Evolutionary conservation across 345 rosid genomes (phyloP), one percentile per base, ranked within the genome.

Genomic region (Lepidium didymum): DNA sequence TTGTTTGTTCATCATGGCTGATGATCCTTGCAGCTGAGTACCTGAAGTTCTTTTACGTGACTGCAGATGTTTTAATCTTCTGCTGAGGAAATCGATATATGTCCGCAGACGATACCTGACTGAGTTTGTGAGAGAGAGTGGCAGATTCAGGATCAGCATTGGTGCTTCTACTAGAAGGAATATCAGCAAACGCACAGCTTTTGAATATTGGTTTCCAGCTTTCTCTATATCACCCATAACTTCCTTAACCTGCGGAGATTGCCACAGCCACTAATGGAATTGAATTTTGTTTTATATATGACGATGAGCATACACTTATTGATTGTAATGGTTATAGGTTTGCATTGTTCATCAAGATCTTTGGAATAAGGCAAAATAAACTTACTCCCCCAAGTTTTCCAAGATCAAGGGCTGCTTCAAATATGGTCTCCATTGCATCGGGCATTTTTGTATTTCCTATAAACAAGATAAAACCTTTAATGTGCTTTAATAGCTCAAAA

Each of bases 101-200:
- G 57, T 80, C 13, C 81, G 77, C 11, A 94, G 95, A 59, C 96
- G 82, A 52, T 76, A 78, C 53, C 88, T 82, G 58, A 85, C 91
- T 7, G 91, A 85, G 81, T 86, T 89, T 69, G 99, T 91, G 62
- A 94, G 93, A 18, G 93, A 91, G 68, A 94, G 80, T 1, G 96
- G 92, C 13, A 97, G 99, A 67, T 87, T 94, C 36, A 94, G 81
- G 66, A 84, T 81, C 58, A 91, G 91, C 8, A 89, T 85, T 6
- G 96, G 95, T 41, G 99, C 99, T 78, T 94, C 99, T 53, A 87
- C 88, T 57, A 89, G 68, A 68, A 94, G 96, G 74, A 94, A 91
- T 47, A 81, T 76, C 53, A 94, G 68, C 79, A 94, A 79, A 13
- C 81, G 79, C 64, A 85, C 84, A 12, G 97, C 97, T 74, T 79